Base-by-base conservation (phyloP, 1,284 basidiomycete genomes). In the Xanthoconium separans region DNA sequence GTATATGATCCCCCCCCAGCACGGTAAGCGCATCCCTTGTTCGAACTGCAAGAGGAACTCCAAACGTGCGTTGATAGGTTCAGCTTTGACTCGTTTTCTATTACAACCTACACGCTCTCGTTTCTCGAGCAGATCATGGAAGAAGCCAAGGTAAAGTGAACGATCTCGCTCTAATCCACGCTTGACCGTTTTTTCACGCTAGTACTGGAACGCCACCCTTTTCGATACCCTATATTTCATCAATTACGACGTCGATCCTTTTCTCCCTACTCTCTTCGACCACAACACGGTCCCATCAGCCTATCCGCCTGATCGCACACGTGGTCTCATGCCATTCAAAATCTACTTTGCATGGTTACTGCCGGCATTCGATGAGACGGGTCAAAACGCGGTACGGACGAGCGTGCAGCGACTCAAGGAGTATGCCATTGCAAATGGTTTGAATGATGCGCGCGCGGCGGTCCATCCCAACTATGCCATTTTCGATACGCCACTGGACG, bases 391-490 rank as follows among this genome's bases (percentile, higher is more conserved):
- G 1, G 65, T 75, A 9, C 65, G 66, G 41, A 59, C 70, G 41
- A 81, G 73, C 54, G 73, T 75, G 2, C 13, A 58, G 3, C 64
- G 60, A 0, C 69, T 84, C 44, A 61, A 64, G 24, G 57, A 65
- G 2, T 16, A 33, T 3, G 42, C 30, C 16, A 30, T 46, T 9
- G 22, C 18, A 2, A 27, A 3, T 5, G 27, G 44, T 33, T 65
- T 30, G 4, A 68, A 73, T 52, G 50, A 77, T 27, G 62, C 57
- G 1, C 59, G 70, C 22, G 75, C 73, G 0, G 63, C 76, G 4
- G 50, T 75, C 45, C 84, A 87, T 60, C 70, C 73, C 13, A 84
- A 83, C 61, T 82, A 82, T 58, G 79, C 81, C 2, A 73, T 80
- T 7, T 75, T 62, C 45, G 76, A 75, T 51, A 82, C 78, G 9